Conservation (phyloP, 78 protist genomes). For the Planoprotostelium fungivorum region DNA sequence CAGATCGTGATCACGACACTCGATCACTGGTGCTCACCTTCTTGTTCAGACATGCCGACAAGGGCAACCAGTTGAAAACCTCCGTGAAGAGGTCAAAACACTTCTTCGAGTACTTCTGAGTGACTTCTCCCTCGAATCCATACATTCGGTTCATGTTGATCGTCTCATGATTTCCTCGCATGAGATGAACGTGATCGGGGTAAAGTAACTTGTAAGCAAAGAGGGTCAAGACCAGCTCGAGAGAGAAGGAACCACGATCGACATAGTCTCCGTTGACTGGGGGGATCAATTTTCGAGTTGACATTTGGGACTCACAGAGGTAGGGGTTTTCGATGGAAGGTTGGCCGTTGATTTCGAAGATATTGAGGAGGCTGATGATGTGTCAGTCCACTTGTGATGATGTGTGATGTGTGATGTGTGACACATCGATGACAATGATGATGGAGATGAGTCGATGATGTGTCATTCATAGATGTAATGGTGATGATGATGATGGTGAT, state of each 20-base stretch:
- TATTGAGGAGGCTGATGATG: slow-evolving; percentile 53
- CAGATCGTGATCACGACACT: too few relatives aligned
- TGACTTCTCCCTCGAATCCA: slow-evolving; percentile 94
- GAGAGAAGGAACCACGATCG: slow-evolving; percentile 78
- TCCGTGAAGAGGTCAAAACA: slow-evolving; percentile 70
- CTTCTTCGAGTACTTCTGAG: slow-evolving; percentile 54
- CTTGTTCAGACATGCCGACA: slow-evolving; percentile 49
- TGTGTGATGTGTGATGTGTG: too few relatives aligned
- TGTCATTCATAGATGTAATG: too few relatives aligned
- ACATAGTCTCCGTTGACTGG: slow-evolving; percentile 94
- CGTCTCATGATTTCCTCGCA: slow-evolving; percentile 94
- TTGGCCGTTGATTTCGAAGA: slow-evolving; percentile 85
- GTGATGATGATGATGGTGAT: too few relatives aligned
- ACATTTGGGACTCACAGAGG: not conserved
- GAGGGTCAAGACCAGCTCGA: slow-evolving; percentile 78
- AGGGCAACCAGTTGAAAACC: slow-evolving; percentile 80
- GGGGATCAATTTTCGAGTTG: not conserved
- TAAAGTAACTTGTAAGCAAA: slow-evolving; percentile 77
- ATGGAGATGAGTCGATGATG: too few relatives aligned
- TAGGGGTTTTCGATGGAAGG: slow-evolving; percentile 55
- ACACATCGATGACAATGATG: too few relatives aligned
- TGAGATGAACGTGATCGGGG: slow-evolving; percentile 73
- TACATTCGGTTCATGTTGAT: slow-evolving; percentile 81
- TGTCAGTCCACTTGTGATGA: not conserved
- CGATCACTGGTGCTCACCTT: slow-evolving; percentile 7